phyloP scores from a whole-genome alignment of 2,329 filamentous ascomycete species.

The Nothomitra cinnamomea region DNA sequence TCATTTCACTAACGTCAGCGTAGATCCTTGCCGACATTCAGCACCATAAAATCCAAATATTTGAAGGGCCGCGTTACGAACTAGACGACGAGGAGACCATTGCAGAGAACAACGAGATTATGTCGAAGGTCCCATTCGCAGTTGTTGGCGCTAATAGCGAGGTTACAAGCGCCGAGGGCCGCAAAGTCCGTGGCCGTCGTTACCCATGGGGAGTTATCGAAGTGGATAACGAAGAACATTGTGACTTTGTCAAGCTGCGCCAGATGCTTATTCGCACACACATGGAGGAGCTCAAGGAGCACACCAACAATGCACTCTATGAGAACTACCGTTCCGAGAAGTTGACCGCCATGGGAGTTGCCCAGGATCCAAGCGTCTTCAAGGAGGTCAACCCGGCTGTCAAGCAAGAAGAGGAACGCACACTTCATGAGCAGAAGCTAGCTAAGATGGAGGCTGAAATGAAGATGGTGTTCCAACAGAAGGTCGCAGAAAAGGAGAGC shows the following conservation, averaged over 20 bases:
- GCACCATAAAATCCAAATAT: conserved; percentile 96
- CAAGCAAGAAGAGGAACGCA: conserved; percentile 98
- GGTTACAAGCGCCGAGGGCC: conserved; percentile 77
- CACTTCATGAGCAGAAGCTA: conserved; percentile 97
- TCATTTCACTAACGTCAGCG: background rate
- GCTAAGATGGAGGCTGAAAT: conserved; percentile 99
- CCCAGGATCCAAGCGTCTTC: conserved; percentile 97
- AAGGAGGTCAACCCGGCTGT: conserved; percentile 99
- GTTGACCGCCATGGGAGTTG: conserved; percentile 95
- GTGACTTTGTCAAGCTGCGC: conserved; percentile 97
- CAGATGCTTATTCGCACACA: conserved; percentile 99
- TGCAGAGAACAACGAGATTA: conserved; percentile 98
- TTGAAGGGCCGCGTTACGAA: conserved; percentile 95
- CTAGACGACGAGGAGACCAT: conserved; percentile 99
- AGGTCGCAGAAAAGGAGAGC: conserved; percentile 98
- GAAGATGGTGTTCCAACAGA: conserved; percentile 99
- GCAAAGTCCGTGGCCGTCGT: conserved; percentile 85
- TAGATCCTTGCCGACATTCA: conserved; percentile 95
- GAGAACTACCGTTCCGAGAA: conserved; percentile 99
- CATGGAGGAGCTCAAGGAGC: conserved; percentile 99
- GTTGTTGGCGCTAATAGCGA: conserved; percentile 95
- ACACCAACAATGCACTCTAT: conserved; percentile 97
- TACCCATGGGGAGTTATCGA: conserved; percentile 99
- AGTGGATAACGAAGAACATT: conserved; percentile 99
- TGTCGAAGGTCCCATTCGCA: conserved; percentile 98